These are phyloP conservation scores for Viola odorata DNA, from an alignment of 345 rosid genomes.

Conservation along the genomic window DNA sequence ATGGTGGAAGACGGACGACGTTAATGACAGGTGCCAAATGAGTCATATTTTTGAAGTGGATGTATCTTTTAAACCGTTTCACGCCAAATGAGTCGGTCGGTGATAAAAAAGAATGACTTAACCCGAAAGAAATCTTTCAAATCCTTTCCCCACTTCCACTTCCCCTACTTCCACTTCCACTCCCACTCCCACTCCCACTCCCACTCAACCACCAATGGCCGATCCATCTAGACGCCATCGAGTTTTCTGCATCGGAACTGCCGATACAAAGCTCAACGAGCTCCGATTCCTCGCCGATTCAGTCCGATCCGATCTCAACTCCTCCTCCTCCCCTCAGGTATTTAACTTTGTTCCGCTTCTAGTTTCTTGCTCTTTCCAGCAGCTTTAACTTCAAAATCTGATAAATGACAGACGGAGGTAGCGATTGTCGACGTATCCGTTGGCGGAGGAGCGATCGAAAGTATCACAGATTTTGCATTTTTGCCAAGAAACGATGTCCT, in stretches of 20 bases:
- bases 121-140: no score
- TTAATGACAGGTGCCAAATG: no score
- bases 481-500: constrained; percentile 53
- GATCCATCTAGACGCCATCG: constrained; percentile 16
- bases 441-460: constrained; percentile 29
- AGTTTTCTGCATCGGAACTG: constrained; percentile 80
- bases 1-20: no score
- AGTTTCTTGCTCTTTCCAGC: no score
- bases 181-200: background rate
- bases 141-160: no score
- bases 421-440: constrained; percentile 77
- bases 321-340: constrained; percentile 44
- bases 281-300: constrained; percentile 64
- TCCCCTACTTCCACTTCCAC: background rate
- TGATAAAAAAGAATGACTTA: no score
- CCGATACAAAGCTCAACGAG: constrained; percentile 81
- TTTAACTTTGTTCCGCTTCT: background rate
- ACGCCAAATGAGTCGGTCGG: no score
- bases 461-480: constrained; percentile 37
- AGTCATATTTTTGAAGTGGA: no score
- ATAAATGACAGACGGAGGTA: constrained; percentile 44
- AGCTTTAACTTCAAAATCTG: background rate
- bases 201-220: constrained; percentile 12
- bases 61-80: no score
- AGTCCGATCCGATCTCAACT: constrained; percentile 51